These are phyloP conservation scores for Taiwanofungus camphoratus DNA, from an alignment of 1,284 basidiomycete genomes.

Conservation along the genomic window DNA sequence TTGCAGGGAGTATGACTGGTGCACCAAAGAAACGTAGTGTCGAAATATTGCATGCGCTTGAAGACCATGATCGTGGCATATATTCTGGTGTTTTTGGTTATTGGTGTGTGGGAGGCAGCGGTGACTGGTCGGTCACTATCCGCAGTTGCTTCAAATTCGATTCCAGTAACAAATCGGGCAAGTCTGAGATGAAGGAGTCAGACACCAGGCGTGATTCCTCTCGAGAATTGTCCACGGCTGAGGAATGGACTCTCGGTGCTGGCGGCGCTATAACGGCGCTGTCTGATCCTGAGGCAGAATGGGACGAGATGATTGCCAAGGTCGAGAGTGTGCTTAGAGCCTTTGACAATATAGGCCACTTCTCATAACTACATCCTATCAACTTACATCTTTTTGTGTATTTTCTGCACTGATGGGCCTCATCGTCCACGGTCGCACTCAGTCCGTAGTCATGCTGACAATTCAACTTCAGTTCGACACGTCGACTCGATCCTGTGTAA, in stretches of 20 bases:
- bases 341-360: slow-evolving; percentile 33
- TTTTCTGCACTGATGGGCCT: neutral
- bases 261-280: slow-evolving; percentile 96
- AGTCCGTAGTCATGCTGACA: slow-evolving; percentile 2
- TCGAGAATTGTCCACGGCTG: slow-evolving; percentile 19
- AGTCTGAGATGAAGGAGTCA: neutral
- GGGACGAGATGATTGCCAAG: slow-evolving; percentile 92
- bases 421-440: slow-evolving; percentile 6
- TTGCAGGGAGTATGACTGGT: slow-evolving; percentile 93
- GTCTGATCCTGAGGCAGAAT: slow-evolving; percentile 82
- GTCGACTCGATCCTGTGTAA: neutral
- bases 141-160: slow-evolving; percentile 85
- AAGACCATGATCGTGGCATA: slow-evolving; percentile 66
- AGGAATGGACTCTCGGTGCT: slow-evolving; percentile 79
- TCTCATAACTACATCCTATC: neutral
- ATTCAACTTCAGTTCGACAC: slow-evolving; percentile 17
- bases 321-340: slow-evolving; percentile 64
- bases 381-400: neutral
- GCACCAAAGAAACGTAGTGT: slow-evolving; percentile 94
- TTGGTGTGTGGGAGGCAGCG: slow-evolving; percentile 83
- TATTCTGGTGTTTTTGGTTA: slow-evolving; percentile 97
- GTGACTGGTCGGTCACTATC: slow-evolving; percentile 95
- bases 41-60: slow-evolving; percentile 82
- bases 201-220: slow-evolving; percentile 1
- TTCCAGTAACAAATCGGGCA: slow-evolving; percentile 16